Conservation (phyloP, 2,329 filamentous ascomycete species). For the Coleophoma eucalyptorum region DNA sequence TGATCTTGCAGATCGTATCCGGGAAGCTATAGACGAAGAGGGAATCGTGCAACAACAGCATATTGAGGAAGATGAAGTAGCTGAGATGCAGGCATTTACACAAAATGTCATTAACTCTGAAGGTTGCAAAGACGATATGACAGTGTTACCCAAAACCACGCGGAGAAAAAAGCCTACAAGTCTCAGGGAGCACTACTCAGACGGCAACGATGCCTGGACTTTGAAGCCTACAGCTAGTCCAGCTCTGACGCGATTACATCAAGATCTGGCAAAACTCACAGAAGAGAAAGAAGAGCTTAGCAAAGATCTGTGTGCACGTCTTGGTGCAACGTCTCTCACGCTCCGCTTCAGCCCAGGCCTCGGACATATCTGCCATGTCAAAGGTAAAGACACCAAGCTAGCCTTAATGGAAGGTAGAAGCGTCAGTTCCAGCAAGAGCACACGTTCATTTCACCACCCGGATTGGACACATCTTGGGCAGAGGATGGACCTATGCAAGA, state of each 20-base stretch:
- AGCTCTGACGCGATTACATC: conserved; percentile 63
- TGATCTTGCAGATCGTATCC: conserved; percentile 67
- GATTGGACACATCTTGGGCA: conserved; percentile 83
- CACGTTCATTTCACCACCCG: conserved; percentile 76
- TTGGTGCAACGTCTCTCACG: conserved; percentile 63
- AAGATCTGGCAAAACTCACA: conserved; percentile 55
- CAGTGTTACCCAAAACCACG: conserved; percentile 33
- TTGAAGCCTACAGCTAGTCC: conserved; percentile 68
- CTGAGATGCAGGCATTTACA: conserved; percentile 68
- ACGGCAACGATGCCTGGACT: conserved; percentile 58
- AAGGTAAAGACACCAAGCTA: conserved; percentile 63
- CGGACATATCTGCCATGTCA: conserved; percentile 88
- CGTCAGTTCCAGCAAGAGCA: conserved; percentile 78
- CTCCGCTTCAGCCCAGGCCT: conserved; percentile 84
- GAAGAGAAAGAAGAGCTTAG: conserved; percentile 58
- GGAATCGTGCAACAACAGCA: conserved; percentile 78
- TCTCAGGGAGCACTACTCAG: conserved; percentile 53
- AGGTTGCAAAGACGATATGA: conserved; percentile 53
- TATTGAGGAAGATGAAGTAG: conserved; percentile 67
- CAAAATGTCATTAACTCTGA: conserved; percentile 67
- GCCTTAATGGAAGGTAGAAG: conserved; percentile 37
- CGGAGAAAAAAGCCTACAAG: conserved; percentile 41
- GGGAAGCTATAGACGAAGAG: conserved; percentile 85
- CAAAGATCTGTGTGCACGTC: conserved; percentile 54
- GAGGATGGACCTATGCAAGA: conserved; percentile 71